These are phyloP conservation scores for Saturnispora gosingensis DNA, from an alignment of 805 yeast species.

Conservation along the genomic window DNA sequence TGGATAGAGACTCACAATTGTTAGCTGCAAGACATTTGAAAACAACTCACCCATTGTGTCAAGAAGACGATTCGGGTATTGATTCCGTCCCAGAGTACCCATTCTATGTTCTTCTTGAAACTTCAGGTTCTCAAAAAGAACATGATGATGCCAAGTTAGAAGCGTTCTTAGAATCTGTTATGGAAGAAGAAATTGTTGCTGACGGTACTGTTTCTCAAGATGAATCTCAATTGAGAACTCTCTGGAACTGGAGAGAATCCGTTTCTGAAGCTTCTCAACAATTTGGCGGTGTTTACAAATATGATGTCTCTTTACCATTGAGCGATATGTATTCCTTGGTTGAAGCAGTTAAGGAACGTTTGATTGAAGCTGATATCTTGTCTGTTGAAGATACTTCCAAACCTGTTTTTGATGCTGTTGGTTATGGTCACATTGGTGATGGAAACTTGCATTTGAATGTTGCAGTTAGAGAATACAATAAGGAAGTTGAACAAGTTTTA, in stretches of 20 bases:
- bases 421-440: constrained; percentile 98
- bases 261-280: constrained; percentile 82
- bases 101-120: constrained; percentile 85
- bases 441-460: constrained; percentile 94
- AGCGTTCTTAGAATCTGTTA: constrained; percentile 67
- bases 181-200: constrained; percentile 76
- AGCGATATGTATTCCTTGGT: constrained; percentile 74
- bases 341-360: constrained; percentile 58
- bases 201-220: constrained; percentile 97
- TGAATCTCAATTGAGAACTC: constrained; percentile 69
- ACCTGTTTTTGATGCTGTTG: constrained; percentile 85
- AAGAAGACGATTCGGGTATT: constrained; percentile 46
- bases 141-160: constrained; percentile 91
- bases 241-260: constrained; percentile 96
- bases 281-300: constrained; percentile 93
- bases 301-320: constrained; percentile 89
- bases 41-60: constrained; percentile 56
- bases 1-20: constrained; percentile 67
- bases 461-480: constrained; percentile 74
- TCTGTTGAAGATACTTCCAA: constrained; percentile 50
- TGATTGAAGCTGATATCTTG: constrained; percentile 47
- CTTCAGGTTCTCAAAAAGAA: constrained; percentile 88
- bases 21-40: constrained; percentile 55
- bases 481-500: constrained; percentile 66
- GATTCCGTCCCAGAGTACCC: constrained; percentile 49